Evolutionary conservation across 495 filamentous ascomycete species (phyloP).

Genomic region (Chaetomium cochliodes): DNA sequence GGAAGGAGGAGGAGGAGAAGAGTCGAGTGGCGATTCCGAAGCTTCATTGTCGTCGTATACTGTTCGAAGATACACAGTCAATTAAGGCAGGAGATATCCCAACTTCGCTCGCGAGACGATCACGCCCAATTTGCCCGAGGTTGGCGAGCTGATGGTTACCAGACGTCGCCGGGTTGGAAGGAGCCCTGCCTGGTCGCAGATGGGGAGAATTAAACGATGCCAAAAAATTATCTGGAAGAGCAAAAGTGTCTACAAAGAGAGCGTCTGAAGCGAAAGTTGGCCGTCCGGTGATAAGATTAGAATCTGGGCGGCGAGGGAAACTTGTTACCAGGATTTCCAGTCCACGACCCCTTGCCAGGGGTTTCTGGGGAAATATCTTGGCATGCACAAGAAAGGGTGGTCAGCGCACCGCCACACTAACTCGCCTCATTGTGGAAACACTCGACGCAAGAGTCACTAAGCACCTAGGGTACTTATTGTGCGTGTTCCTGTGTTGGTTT

Average conservation of each 20-base stretch:
- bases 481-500: too few species aligned
- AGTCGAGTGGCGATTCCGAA: conserved; percentile 41
- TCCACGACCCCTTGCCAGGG: conserved; percentile 17
- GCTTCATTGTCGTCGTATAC: conserved; percentile 41
- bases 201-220: neutral
- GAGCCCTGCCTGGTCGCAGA: neutral
- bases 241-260: conserved; percentile 5
- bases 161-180: neutral
- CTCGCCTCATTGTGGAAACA: neutral
- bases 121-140: neutral
- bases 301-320: conserved; percentile 3
- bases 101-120: neutral
- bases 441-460: neutral
- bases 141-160: neutral
- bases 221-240: neutral
- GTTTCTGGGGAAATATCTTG: conserved; percentile 18
- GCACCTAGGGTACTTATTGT: too few species aligned
- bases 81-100: neutral
- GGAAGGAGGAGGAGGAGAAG: conserved; percentile 49
- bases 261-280: conserved; percentile 16
- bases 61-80: neutral
- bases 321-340: neutral
- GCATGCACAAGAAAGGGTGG: conserved; percentile 30
- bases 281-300: conserved; percentile 6
- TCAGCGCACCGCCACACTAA: conserved; percentile 26